These are phyloP conservation scores for Fonsecaea monophora DNA, from an alignment of 2,329 filamentous ascomycete genomes.

Conservation along the genomic window DNA sequence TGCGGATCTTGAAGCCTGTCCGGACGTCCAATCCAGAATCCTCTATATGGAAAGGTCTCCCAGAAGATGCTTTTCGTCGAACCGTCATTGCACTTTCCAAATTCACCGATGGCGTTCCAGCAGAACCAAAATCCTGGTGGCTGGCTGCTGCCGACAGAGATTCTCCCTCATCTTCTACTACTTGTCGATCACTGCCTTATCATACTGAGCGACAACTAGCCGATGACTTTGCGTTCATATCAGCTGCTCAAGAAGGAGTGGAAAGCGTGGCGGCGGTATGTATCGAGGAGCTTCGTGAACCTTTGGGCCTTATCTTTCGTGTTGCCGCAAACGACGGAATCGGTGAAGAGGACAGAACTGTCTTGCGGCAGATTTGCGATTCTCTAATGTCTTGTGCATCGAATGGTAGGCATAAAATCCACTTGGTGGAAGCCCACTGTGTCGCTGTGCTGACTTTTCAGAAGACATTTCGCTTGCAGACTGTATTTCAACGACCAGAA, in stretches of 20 bases:
- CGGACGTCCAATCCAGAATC: conserved; percentile 31
- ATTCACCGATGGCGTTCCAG: conserved; percentile 25
- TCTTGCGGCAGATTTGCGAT: conserved; percentile 12
- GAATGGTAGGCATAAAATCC: conserved; percentile 6
- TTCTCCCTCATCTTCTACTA: not conserved
- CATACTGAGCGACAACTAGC: conserved; percentile 42
- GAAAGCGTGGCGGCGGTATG: conserved; percentile 44
- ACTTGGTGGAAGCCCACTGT: not conserved
- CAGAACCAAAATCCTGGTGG: conserved; percentile 21
- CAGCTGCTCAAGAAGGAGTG: conserved; percentile 41
- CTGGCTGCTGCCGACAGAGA: conserved; percentile 2
- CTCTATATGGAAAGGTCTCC: conserved; percentile 39
- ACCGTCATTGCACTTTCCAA: conserved; percentile 35
- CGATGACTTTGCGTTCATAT: conserved; percentile 44
- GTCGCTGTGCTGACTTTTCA: conserved; percentile 4
- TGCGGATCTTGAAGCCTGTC: conserved; percentile 8
- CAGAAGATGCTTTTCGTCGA: conserved; percentile 36
- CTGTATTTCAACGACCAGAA: conserved; percentile 16
- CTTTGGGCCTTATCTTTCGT: conserved; percentile 15
- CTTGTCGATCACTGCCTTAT: conserved; percentile 12
- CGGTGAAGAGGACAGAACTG: not conserved
- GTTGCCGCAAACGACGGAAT: conserved; percentile 31
- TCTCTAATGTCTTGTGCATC: conserved; percentile 24
- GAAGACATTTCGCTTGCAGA: conserved; percentile 13
- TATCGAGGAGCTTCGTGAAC: conserved; percentile 40